These are phyloP conservation scores for Magnusiomyces sp. DNA, from an alignment of 1,139 yeast species.

Conservation along the genomic window DNA sequence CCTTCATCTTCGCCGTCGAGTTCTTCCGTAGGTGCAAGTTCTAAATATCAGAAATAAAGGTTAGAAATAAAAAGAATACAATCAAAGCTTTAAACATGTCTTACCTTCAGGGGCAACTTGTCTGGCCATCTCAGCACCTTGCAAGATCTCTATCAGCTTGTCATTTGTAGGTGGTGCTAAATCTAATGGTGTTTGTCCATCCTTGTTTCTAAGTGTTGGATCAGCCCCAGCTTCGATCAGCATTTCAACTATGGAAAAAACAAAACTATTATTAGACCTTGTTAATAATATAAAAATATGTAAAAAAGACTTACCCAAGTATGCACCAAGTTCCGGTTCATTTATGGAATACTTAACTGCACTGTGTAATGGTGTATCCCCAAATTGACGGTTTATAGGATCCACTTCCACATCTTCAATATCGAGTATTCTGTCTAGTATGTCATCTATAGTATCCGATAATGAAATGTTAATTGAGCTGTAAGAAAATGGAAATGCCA, in stretches of 20 bases:
- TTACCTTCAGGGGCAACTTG: slow-evolving; percentile 2
- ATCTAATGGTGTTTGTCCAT: slow-evolving; percentile 68
- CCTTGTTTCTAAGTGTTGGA: slow-evolving; percentile 50
- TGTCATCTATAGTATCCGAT: slow-evolving; percentile 38
- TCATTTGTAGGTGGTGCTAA: slow-evolving; percentile 47
- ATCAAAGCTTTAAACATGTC: background rate
- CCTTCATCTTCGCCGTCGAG: slow-evolving; percentile 1
- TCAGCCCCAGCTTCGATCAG: slow-evolving; percentile 90
- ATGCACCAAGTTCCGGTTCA: slow-evolving; percentile 82
- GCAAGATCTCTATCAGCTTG: slow-evolving; percentile 52
- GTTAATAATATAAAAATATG: background rate
- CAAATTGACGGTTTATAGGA: slow-evolving; percentile 59
- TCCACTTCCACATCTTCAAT: slow-evolving; percentile 89
- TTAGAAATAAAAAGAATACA: background rate
- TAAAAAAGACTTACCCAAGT: slow-evolving; percentile 34
- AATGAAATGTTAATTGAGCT: background rate
- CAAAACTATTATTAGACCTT: background rate
- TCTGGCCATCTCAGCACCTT: slow-evolving; percentile 74
- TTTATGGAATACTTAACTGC: slow-evolving; percentile 68
- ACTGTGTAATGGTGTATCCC: slow-evolving; percentile 83
- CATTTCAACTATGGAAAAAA: slow-evolving; percentile 48
- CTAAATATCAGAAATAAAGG: background rate
- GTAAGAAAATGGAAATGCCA: too few relatives aligned
- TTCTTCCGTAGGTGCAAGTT: background rate
- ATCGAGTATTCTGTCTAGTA: slow-evolving; percentile 72